Evolutionary conservation across 257 asterid species (phyloP).

Genomic region (Lavandula angustifolia): DNA sequence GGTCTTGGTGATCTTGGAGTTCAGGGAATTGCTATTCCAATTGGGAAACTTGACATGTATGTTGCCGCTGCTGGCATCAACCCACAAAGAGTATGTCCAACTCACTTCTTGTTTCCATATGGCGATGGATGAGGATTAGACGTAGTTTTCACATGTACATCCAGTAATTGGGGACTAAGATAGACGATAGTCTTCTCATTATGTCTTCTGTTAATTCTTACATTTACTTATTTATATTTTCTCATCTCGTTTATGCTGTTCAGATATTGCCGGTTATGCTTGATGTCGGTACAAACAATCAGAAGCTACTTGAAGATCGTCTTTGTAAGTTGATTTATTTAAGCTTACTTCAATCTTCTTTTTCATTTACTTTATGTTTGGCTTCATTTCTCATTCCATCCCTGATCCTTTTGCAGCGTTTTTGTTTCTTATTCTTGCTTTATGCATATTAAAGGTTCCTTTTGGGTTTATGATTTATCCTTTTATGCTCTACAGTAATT

Average conservation of each 20-base stretch:
- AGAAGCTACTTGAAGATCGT: conserved; percentile 83
- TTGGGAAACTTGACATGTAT: conserved; percentile 98
- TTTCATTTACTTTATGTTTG: conserved; percentile 6
- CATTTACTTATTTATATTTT: conserved; percentile 8
- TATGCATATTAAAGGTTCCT: background rate
- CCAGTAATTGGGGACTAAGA: no score
- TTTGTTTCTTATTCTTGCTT: conserved; percentile 27
- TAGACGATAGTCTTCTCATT: no score
- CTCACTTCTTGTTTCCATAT: conserved; percentile 21
- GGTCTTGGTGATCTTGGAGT: conserved; percentile 99
- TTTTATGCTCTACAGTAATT: conserved; percentile 23
- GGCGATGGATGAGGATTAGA: conserved; percentile 16
- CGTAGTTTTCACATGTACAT: background rate
- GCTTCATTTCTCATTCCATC: conserved; percentile 26
- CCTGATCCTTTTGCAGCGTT: conserved; percentile 23
- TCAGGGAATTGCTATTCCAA: conserved; percentile 97
- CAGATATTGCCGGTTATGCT: conserved; percentile 99
- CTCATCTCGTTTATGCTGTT: conserved; percentile 19
- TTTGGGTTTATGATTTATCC: conserved; percentile 8
- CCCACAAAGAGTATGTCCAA: conserved; percentile 82
- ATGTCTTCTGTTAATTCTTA: background rate
- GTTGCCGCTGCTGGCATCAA: conserved; percentile 99
- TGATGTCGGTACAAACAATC: conserved; percentile 96
- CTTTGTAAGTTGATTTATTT: conserved; percentile 76
- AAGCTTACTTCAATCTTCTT: conserved; percentile 11